A percentile compares a stretch with the other conserved stretches of the same genome.
Evolutionary conservation across 1,284 basidiomycete species (phyloP).

Genomic region (Trichosporon faecale): DNA sequence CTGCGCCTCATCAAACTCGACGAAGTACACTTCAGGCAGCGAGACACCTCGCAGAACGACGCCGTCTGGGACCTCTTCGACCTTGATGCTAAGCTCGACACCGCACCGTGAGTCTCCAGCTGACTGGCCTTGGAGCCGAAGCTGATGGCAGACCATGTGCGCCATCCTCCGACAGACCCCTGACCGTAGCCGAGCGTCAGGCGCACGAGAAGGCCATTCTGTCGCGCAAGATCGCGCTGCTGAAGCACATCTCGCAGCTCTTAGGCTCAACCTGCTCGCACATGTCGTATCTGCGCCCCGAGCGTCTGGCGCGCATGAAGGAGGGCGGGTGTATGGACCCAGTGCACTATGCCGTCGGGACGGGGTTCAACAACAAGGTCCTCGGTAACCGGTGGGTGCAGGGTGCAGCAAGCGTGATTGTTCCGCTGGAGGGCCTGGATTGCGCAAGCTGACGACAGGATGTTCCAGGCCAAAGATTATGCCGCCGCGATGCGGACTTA

Average conservation of each 20-base stretch:
- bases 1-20: background rate
- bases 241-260: background rate
- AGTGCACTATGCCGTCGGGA: background rate
- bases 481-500: background rate
- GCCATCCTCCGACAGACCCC: background rate
- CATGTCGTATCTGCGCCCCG: background rate
- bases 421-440: background rate
- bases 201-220: background rate
- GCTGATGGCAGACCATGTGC: background rate
- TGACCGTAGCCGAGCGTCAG: background rate
- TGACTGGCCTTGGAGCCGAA: background rate
- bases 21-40: background rate
- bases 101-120: background rate
- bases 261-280: background rate
- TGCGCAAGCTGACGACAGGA: background rate
- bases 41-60: background rate
- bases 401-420: background rate
- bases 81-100: background rate
- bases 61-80: background rate
- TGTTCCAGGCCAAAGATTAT: background rate
- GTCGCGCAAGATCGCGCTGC: background rate
- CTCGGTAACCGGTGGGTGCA: background rate
- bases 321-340: background rate
- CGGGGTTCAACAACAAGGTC: background rate
- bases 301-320: background rate